A percentile compares a stretch with the other conserved stretches of the same genome.
Conservation (phyloP, 768 basidiomycete genomes). For the Brasilioporus rufonigricans region DNA sequence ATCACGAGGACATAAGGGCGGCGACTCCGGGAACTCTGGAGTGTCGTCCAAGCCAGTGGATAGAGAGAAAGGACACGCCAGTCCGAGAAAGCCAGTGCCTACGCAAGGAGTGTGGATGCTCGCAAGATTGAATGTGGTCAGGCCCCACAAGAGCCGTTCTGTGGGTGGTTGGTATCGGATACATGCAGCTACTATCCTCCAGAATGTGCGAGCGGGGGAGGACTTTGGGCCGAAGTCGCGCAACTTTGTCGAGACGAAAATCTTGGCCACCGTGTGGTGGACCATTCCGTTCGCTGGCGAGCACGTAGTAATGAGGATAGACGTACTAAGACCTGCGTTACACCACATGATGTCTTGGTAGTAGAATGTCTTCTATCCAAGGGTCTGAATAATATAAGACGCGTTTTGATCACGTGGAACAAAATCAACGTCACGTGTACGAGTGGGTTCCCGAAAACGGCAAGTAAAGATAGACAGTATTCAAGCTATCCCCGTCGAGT, state of each 20-base stretch:
- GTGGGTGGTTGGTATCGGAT: slow-evolving; percentile 24
- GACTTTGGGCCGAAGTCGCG: slow-evolving; percentile 26
- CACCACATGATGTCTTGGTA: slow-evolving; percentile 19
- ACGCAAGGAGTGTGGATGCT: slow-evolving; percentile 17
- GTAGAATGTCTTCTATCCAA: no score
- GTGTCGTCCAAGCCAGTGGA: slow-evolving; percentile 14
- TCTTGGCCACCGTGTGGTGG: slow-evolving; percentile 26
- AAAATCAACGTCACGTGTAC: slow-evolving; percentile 16
- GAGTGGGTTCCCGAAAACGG: not conserved
- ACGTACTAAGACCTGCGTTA: slow-evolving; percentile 28
- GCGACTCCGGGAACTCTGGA: slow-evolving; percentile 15
- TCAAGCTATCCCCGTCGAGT: not conserved
- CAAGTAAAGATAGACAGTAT: not conserved
- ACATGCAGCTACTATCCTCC: slow-evolving; percentile 26
- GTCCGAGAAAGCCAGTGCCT: slow-evolving; percentile 25
- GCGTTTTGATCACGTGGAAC: slow-evolving; percentile 22
- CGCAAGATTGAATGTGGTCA: slow-evolving; percentile 26
- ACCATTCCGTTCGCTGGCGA: slow-evolving; percentile 30
- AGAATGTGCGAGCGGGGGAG: slow-evolving; percentile 20
- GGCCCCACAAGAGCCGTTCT: slow-evolving; percentile 16
- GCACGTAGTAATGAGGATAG: slow-evolving; percentile 21
- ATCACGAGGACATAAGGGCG: slow-evolving; percentile 20
- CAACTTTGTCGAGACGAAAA: slow-evolving; percentile 25
- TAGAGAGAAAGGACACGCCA: slow-evolving; percentile 7
- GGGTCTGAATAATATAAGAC: not conserved